Evolutionary conservation across 2,329 filamentous ascomycete species (phyloP).

Genomic region (Monosporascus sp.): DNA sequence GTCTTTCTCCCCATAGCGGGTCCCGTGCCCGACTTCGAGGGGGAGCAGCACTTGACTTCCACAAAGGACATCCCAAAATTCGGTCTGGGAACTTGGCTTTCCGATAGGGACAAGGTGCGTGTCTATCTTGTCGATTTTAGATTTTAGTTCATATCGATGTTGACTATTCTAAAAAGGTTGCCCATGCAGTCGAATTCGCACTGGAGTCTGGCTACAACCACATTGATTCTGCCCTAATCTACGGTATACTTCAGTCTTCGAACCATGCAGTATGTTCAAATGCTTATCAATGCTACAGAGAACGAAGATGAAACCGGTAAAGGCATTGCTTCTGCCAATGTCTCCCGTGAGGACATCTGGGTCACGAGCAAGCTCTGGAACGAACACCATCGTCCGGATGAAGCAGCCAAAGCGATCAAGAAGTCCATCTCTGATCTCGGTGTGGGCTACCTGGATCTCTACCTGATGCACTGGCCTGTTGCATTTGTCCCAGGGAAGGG

Average conservation of each 20-base stretch:
- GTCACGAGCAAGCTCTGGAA: conserved; percentile 39
- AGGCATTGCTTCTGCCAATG: conserved; percentile 40
- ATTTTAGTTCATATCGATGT: neutral
- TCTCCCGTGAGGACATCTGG: conserved; percentile 48
- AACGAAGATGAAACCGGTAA: conserved; percentile 45
- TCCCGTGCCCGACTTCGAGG: neutral
- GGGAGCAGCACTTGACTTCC: conserved; percentile 1
- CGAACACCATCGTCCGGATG: conserved; percentile 20
- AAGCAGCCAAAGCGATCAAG: conserved; percentile 39
- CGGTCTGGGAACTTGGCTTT: conserved; percentile 27
- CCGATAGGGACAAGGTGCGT: conserved; percentile 18
- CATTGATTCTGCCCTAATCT: conserved; percentile 25
- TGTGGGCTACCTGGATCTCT: conserved; percentile 46
- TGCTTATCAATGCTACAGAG: conserved; percentile 12
- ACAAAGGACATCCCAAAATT: conserved; percentile 21
- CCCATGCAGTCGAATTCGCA: conserved; percentile 24
- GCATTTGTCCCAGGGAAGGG: conserved; percentile 27
- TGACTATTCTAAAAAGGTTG: conserved; percentile 11
- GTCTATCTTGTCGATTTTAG: neutral
- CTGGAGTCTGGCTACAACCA: conserved; percentile 23
- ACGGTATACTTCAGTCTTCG: conserved; percentile 12
- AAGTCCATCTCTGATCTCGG: conserved; percentile 43
- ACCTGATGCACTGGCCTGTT: conserved; percentile 41
- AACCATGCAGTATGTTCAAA: neutral
- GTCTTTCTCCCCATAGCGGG: conserved; percentile 1